These are phyloP conservation scores for Metarhizium sp. DNA, from an alignment of 2,329 filamentous ascomycete genomes.

Conservation along the genomic window DNA sequence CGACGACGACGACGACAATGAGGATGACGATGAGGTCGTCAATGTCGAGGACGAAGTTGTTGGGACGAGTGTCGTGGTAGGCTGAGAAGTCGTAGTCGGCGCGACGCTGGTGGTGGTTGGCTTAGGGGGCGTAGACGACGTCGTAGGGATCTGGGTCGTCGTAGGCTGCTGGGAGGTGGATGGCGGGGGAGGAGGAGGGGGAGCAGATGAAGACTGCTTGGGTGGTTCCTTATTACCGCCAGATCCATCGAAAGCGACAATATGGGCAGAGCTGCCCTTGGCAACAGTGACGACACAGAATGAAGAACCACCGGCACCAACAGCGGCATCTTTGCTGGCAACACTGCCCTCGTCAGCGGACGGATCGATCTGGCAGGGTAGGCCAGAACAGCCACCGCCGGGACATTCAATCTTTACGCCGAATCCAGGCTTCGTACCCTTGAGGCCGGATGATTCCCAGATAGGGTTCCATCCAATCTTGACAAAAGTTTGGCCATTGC, in stretches of 20 bases:
- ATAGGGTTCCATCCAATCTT: conserved; percentile 75
- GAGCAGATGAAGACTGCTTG: conserved; percentile 1
- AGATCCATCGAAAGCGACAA: conserved; percentile 51
- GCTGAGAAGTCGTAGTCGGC: conserved; percentile 2
- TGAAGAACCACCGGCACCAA: conserved; percentile 56
- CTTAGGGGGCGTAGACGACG: conserved; percentile 1
- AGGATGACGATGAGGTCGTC: background rate
- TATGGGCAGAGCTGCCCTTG: conserved; percentile 54
- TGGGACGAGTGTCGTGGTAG: background rate
- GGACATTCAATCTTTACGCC: conserved; percentile 64
- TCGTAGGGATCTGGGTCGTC: conserved; percentile 4
- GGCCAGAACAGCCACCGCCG: conserved; percentile 55
- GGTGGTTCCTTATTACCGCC: conserved; percentile 17
- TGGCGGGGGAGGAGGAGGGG: conserved; percentile 4
- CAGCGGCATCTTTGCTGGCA: conserved; percentile 39
- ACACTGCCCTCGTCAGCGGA: conserved; percentile 47
- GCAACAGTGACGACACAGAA: conserved; percentile 74
- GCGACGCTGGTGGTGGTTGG: conserved; percentile 6
- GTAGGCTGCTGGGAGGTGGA: background rate
- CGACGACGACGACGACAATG: background rate
- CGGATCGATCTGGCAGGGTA: conserved; percentile 66
- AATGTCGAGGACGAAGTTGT: background rate
- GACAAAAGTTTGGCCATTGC: conserved; percentile 56
- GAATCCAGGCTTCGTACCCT: conserved; percentile 44
- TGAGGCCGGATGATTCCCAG: conserved; percentile 48